Base-by-base conservation (phyloP, 306 rosid species). In the Cucumis hystrix region DNA sequence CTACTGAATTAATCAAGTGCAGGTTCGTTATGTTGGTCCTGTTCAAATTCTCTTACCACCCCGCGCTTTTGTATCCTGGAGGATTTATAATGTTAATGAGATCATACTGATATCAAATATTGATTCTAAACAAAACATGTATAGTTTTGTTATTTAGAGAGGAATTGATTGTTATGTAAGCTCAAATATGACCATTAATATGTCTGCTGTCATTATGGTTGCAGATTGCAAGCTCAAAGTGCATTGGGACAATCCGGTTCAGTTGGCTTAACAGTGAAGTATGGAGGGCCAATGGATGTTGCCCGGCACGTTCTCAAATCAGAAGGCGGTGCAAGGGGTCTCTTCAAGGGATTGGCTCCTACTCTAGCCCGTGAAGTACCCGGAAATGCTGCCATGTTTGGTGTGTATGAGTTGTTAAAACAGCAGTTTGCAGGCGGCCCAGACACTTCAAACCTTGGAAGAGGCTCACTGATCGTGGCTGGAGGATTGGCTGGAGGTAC, bases 401-500 rank as follows among this genome's bases (percentile, higher is more conserved):
- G 98, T 21, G 97, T 85, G 28, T 96, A 96, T 43, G 99, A 96
- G 85, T 89, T 87, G 55, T 28, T 83, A 21, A 91, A 96, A 85
- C 97, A 84, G 75, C 80, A 61, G 15, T 54, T 96, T 37, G 98
- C 99, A 1, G 98, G 99, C 33, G 97, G 98, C 8, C 20, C 85
- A 4, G 98, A 96, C 83, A 92, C 97, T 45, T 88, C 97, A 1
- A 67, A 70, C 59, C 82, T 96, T 10, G 92, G 97, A 51, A 88
- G 99, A 85, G 97, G 98, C 68, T 92, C 99, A 59, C 76, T 92
- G 79, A 79, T 92, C 11, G 68, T 84, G 39, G 91, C 99, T 15
- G 99, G 99, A 84, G 99, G 99, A 67, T 79, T 95, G 77, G 99
- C 92, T n/a, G 98, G 99, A 80, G 98, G 84, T 55, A 73, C 90